Percentiles rank a stretch among this genome's conserved stretches.
Conservation (phyloP, 495 filamentous ascomycete genomes). For the Neurospora cerealis region DNA sequence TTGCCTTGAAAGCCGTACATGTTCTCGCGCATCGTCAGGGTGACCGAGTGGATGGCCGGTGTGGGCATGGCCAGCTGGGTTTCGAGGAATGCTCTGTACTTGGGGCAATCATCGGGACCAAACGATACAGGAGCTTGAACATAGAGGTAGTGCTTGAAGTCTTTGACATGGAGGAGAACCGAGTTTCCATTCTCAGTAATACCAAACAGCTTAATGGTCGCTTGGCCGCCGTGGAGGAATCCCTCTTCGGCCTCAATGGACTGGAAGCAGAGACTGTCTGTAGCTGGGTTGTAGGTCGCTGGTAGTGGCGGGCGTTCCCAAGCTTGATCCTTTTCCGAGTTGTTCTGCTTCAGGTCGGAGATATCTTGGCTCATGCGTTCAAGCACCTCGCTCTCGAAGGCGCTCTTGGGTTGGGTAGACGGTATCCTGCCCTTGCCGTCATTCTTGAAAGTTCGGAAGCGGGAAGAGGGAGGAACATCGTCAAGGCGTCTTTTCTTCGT, state of each 20-base stretch:
- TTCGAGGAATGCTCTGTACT: slow-evolving; percentile 71
- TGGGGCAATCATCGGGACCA: slow-evolving; percentile 59
- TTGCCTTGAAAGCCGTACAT: slow-evolving; percentile 91
- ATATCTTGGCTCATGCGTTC: slow-evolving; percentile 94
- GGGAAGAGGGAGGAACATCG: slow-evolving; percentile 31
- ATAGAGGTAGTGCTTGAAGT: slow-evolving; percentile 94
- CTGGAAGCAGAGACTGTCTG: slow-evolving; percentile 74
- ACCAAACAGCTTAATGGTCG: slow-evolving; percentile 82
- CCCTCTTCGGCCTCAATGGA: slow-evolving; percentile 95
- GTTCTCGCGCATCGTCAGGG: slow-evolving; percentile 74
- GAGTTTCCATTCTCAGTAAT: slow-evolving; percentile 96
- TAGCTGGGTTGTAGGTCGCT: slow-evolving; percentile 55
- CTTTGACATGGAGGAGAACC: slow-evolving; percentile 87
- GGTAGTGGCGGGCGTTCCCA: slow-evolving; percentile 76
- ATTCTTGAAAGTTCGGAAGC: slow-evolving; percentile 50
- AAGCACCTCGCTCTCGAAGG: slow-evolving; percentile 87
- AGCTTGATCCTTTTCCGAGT: slow-evolving; percentile 86
- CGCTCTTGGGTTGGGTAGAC: slow-evolving; percentile 79
- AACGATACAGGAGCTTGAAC: slow-evolving; percentile 82
- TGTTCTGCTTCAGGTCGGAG: slow-evolving; percentile 66
- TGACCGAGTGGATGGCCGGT: slow-evolving; percentile 53
- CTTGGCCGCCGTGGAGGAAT: slow-evolving; percentile 55
- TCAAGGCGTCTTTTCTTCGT: slow-evolving; percentile 76
- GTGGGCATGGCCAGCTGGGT: slow-evolving; percentile 53
- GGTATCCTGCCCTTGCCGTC: slow-evolving; percentile 49